Percentiles rank a stretch among this genome's conserved stretches.
Evolutionary conservation across 805 yeast genomes (phyloP).

Genomic region (Candida taoyuanica): DNA sequence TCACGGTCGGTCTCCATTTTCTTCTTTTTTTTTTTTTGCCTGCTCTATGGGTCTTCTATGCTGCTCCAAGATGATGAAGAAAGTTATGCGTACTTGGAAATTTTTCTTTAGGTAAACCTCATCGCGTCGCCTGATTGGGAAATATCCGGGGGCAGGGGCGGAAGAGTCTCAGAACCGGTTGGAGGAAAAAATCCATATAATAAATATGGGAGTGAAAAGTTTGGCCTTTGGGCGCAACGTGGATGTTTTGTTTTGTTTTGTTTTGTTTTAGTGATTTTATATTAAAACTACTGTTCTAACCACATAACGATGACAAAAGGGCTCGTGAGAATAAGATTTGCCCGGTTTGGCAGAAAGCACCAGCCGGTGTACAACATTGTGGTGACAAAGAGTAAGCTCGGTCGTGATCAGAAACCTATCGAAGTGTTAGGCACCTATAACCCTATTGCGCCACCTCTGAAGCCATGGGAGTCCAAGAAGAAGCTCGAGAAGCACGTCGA

Average conservation of each 20-base stretch:
- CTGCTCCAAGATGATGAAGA: too few species aligned
- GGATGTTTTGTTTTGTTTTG: too few species aligned
- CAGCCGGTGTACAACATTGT: constrained; percentile 91
- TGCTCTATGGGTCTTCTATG: neutral
- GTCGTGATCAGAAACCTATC: constrained; percentile 83
- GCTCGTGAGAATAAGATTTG: constrained; percentile 79
- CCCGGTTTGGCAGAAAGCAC: constrained; percentile 87
- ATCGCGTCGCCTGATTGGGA: constrained; percentile 3
- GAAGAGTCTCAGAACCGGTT: neutral
- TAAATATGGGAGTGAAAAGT: neutral
- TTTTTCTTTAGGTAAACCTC: constrained; percentile 5
- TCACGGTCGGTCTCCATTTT: constrained; percentile 16
- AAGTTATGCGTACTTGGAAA: too few species aligned
- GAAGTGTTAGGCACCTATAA: constrained; percentile 94
- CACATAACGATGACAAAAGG: constrained; percentile 59
- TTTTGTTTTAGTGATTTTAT: too few species aligned
- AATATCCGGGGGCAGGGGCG: constrained; percentile 2
- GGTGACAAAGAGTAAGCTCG: constrained; percentile 69
- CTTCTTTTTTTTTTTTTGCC: too few species aligned
- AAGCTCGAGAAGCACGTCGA: constrained; percentile 72
- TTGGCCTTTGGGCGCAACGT: neutral
- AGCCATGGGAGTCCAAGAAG: constrained; percentile 51
- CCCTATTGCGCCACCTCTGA: constrained; percentile 70
- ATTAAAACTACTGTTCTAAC: too few species aligned
- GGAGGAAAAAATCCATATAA: neutral